Conservation (phyloP, 768 basidiomycete species). For the Sarcodon sp. region DNA sequence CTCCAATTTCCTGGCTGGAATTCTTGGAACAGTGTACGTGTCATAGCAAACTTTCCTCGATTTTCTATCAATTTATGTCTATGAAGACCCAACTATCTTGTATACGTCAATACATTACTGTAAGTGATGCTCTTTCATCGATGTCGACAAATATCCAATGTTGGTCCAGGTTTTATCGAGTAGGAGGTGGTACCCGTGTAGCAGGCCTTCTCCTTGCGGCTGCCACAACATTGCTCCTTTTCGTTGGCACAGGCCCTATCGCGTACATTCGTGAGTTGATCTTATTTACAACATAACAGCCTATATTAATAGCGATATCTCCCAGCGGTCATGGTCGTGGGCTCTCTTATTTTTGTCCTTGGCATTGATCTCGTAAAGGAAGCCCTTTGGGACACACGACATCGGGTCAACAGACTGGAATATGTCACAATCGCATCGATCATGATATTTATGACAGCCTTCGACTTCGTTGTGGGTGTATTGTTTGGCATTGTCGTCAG, state of each 20-base stretch:
- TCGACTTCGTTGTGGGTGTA: conserved; percentile 92
- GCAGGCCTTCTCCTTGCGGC: conserved; percentile 79
- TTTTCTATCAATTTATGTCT: neutral
- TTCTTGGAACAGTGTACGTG: conserved; percentile 69
- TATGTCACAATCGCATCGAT: conserved; percentile 79
- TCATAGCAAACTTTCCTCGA: neutral
- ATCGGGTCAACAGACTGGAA: conserved; percentile 73
- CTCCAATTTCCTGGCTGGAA: conserved; percentile 75
- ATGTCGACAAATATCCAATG: conserved; percentile 7
- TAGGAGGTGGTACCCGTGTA: conserved; percentile 77
- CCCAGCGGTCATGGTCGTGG: conserved; percentile 82
- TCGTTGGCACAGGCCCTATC: conserved; percentile 82
- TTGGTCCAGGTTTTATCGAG: conserved; percentile 69
- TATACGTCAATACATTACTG: conserved; percentile 82
- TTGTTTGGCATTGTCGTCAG: conserved; percentile 86
- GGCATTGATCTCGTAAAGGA: conserved; percentile 93
- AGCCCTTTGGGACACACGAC: conserved; percentile 90
- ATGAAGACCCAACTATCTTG: conserved; percentile 68
- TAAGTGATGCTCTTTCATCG: conserved; percentile 17
- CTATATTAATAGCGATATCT: neutral
- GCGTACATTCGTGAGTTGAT: conserved; percentile 72
- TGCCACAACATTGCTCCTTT: conserved; percentile 56
- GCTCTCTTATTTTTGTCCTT: conserved; percentile 85
- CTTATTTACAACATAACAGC: neutral
- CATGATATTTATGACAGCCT: conserved; percentile 85